phyloP scores from a whole-genome alignment of 78 protist species.

The Dictyostelium firmibasis region DNA sequence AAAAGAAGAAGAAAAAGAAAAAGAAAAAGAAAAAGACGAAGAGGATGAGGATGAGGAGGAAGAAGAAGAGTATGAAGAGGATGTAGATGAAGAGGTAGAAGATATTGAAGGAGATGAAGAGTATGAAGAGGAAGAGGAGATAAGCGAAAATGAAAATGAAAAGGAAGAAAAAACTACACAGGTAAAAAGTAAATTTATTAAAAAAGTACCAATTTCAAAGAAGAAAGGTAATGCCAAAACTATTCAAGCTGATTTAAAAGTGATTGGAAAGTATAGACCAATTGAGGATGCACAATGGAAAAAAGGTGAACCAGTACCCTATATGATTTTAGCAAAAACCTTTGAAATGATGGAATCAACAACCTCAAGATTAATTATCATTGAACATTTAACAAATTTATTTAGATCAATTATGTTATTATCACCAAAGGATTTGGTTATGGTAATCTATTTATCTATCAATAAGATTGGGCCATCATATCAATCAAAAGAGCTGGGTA shows the following conservation, averaged over 20 bases:
- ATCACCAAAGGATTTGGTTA: slow-evolving; percentile 77
- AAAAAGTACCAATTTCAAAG: slow-evolving; percentile 19
- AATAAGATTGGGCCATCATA: slow-evolving; percentile 91
- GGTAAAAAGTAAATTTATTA: slow-evolving; percentile 10
- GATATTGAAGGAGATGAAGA: slow-evolving; percentile 10
- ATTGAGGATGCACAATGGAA: slow-evolving; percentile 82
- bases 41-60: slow-evolving; percentile 1
- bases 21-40: background rate
- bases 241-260: slow-evolving; percentile 14
- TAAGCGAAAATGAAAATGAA: slow-evolving; percentile 5
- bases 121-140: slow-evolving; percentile 15
- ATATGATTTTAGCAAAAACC: slow-evolving; percentile 81
- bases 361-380: slow-evolving; percentile 64
- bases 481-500: slow-evolving; percentile 95
- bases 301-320: slow-evolving; percentile 77
- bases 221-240: slow-evolving; percentile 40
- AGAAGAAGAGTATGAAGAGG: background rate
- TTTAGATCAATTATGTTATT: slow-evolving; percentile 70
- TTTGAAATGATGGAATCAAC: slow-evolving; percentile 82
- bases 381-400: slow-evolving; percentile 57
- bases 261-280: slow-evolving; percentile 52
- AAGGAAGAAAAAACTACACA: background rate
- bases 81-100: background rate
- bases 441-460: slow-evolving; percentile 74
- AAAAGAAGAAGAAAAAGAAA: background rate